Evolutionary conservation across 2,329 filamentous ascomycete genomes (phyloP), one percentile per base, ranked within the genome.

Genomic region (Alternaria ventricosa): DNA sequence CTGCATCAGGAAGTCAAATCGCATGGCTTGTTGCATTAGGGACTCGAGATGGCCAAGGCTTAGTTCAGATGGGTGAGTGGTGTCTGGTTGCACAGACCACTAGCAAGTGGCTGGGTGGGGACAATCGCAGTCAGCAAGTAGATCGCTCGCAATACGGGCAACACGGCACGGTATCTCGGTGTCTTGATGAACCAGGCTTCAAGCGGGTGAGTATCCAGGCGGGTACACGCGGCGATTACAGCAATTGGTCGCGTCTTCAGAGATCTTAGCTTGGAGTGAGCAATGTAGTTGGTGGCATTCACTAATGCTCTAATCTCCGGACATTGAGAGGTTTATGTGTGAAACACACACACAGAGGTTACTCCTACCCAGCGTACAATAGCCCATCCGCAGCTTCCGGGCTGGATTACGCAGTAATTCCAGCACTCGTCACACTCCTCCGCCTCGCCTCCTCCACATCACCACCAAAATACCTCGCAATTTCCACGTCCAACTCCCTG

Each of bases 401-500:
- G 5, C 2, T 22, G 8, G 20, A n/a, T 53, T 30, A 53, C 33
- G 49, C 30, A 2, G 2, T 41, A 0, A 53, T 9, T 1, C 49
- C 49, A 41, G 49, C 30, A 41, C 49, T 53, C 20, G 15, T 33
- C 2, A 53, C 49, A 53, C 59, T 60, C 28, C 64, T 63, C 49
- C 60, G 45, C 11, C 56, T 57, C 23, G 47, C 49, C 63, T 67
- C 60, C 60, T 68, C 61, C 7, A 60, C 23, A 64, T 66, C 64
- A 5, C 61, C 61, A 2, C 58, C 57, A 33, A 56, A 61, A 25
- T 62, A 61, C 41, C 61, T 51, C 58, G 55, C 55, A 61, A 59
- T 61, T 55, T 62, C 55, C 1, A 51, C 57, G 51, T 60, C 56
- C 57, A 66, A 36, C 46, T 57, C 50, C 18, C 53, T 60, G 1